Conservation (phyloP, 495 filamentous ascomycete genomes). For the Podospora conica region DNA sequence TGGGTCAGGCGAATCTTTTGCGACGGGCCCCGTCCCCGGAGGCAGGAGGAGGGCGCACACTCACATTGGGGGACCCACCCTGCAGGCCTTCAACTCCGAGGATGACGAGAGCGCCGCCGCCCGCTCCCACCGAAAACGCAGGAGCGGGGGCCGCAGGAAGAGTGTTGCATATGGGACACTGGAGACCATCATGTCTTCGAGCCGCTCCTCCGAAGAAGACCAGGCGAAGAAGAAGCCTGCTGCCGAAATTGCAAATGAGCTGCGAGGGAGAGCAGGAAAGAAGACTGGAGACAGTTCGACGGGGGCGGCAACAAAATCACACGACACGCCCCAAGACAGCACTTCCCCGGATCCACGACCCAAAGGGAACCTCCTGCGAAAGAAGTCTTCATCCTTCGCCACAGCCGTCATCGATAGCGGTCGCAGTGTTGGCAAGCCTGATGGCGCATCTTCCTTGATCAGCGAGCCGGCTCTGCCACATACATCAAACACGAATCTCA, state of each 20-base stretch:
- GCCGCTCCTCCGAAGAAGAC: conserved; percentile 50
- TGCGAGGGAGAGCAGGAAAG: conserved; percentile 38
- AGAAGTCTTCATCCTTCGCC: conserved; percentile 42
- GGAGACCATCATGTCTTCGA: conserved; percentile 53
- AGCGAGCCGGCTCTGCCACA: conserved; percentile 45
- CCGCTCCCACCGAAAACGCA: conserved; percentile 19
- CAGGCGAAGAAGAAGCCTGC: conserved; percentile 44
- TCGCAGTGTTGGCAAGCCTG: conserved; percentile 6
- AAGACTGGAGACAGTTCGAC: conserved; percentile 21
- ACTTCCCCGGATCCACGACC: conserved; percentile 12
- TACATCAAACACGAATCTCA: conserved; percentile 36
- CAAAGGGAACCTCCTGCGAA: conserved; percentile 24
- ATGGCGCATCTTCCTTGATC: conserved; percentile 27
- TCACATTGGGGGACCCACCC: conserved; percentile 33
- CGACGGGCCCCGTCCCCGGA: conserved; percentile 14
- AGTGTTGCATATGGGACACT: conserved; percentile 48
- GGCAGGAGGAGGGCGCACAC: conserved; percentile 18
- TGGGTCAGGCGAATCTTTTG: conserved; percentile 40
- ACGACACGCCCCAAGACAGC: conserved; percentile 15
- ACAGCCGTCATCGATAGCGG: conserved; percentile 40
- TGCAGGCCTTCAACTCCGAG: conserved; percentile 45
- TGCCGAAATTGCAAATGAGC: conserved; percentile 42
- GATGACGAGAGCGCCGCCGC: conserved; percentile 33
- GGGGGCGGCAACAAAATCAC: conserved; percentile 20
- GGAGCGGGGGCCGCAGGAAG: conserved; percentile 32